Percentiles rank a stretch among this genome's conserved stretches.
phyloP scores from a whole-genome alignment of 2,329 filamentous ascomycete genomes.

The Apiospora saccharicola region DNA sequence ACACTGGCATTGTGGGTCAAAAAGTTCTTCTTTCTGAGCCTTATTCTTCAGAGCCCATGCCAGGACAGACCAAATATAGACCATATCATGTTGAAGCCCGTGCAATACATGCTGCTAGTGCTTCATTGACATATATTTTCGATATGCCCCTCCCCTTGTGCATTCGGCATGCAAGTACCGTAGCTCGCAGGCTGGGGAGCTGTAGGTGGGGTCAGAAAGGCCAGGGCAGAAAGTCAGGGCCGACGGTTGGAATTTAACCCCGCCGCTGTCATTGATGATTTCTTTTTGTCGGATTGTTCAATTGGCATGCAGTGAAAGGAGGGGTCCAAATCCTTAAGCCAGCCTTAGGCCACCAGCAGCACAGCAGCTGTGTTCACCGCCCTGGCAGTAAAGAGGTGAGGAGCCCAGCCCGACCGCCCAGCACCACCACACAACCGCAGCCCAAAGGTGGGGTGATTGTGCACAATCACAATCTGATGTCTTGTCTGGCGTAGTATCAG shows the following conservation, averaged over 20 bases:
- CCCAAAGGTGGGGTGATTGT: conserved; percentile 21
- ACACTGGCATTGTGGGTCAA: neutral
- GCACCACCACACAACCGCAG: conserved; percentile 1
- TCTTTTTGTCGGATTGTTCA: neutral
- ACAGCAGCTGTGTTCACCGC: neutral
- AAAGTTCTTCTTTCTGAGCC: neutral
- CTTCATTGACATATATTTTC: neutral
- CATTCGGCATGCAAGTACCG: conserved; percentile 1
- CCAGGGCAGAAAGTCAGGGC: conserved; percentile 13
- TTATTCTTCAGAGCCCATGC: too few species aligned
- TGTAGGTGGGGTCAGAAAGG: neutral
- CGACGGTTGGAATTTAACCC: neutral
- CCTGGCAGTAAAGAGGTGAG: conserved; percentile 16
- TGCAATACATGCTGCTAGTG: neutral
- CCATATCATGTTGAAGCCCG: neutral
- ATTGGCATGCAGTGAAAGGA: neutral
- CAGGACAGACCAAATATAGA: neutral
- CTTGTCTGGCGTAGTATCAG: neutral
- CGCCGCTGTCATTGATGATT: conserved; percentile 6
- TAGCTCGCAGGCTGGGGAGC: neutral
- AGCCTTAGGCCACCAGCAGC: neutral
- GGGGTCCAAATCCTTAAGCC: neutral
- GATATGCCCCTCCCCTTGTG: neutral
- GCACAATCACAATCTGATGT: conserved; percentile 4
- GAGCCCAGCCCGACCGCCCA: neutral